phyloP scores from a whole-genome alignment of 257 asterid species.

The Agastache rugosa region DNA sequence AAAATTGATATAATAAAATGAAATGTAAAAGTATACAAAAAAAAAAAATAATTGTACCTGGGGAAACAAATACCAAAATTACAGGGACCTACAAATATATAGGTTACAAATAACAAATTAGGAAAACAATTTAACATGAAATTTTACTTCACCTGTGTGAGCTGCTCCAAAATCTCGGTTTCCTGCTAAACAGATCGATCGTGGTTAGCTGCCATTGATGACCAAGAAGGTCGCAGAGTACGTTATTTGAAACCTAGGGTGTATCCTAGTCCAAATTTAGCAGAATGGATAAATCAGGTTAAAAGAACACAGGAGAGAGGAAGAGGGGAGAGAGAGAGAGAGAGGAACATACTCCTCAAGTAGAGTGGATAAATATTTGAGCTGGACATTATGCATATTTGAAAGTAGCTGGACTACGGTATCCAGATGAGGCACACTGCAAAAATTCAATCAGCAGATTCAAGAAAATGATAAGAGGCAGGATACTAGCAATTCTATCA shows the following conservation, averaged over 20 bases:
- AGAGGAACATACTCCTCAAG: constrained; percentile 45
- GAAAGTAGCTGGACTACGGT: constrained; percentile 76
- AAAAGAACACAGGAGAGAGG: too few species aligned
- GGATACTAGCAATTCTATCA: background rate
- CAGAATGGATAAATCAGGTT: background rate
- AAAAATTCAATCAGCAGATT: constrained; percentile 2
- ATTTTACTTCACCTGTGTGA: background rate
- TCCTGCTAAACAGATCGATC: constrained; percentile 40
- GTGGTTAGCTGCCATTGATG: background rate
- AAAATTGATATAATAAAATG: background rate
- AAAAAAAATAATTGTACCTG: background rate
- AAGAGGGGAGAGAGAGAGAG: background rate
- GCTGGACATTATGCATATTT: constrained; percentile 67
- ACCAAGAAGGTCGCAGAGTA: background rate
- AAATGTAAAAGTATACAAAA: too few species aligned
- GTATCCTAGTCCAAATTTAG: background rate
- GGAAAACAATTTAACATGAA: background rate
- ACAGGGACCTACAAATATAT: background rate
- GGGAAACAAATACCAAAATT: background rate
- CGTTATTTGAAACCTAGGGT: background rate
- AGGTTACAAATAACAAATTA: background rate
- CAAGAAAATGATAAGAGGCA: background rate
- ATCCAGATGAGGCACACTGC: constrained; percentile 77
- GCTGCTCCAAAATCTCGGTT: constrained; percentile 16
- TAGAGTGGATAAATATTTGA: constrained; percentile 50